These are phyloP conservation scores for Brasenia schreberi DNA, from an alignment of 164 flowering plant species.

Conservation along the genomic window DNA sequence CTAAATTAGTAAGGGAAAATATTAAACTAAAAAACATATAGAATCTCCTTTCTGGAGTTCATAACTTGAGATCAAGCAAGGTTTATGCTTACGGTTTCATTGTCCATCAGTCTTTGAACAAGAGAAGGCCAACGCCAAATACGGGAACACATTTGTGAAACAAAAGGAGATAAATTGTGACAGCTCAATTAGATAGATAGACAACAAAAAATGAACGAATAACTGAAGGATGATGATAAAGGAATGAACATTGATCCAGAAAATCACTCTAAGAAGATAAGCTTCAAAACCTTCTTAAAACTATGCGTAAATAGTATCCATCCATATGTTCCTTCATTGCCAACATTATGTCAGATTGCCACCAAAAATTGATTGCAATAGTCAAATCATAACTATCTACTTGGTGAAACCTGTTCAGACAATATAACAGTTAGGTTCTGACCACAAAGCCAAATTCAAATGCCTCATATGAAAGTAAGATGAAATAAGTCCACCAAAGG, in stretches of 20 bases:
- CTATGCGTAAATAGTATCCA: constrained; percentile 74
- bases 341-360: constrained; percentile 68
- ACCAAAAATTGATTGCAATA: constrained; percentile 91
- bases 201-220: too few species aligned
- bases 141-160: constrained; percentile 13
- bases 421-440: neutral
- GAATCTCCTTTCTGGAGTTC: neutral
- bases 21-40: too few species aligned
- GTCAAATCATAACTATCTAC: constrained; percentile 83
- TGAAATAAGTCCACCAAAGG: neutral
- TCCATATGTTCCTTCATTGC: constrained; percentile 85
- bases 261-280: neutral
- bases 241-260: neutral
- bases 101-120: constrained; percentile 55
- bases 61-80: neutral
- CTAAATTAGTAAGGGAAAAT: constrained; percentile 23
- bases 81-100: constrained; percentile 58
- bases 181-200: neutral
- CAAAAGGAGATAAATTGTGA: constrained; percentile 1
- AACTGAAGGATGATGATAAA: too few species aligned
- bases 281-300: constrained; percentile 54
- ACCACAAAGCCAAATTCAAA: neutral
- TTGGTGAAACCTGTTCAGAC: constrained; percentile 76
- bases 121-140: constrained; percentile 1
- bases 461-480: neutral